Conservation (phyloP, 2,329 filamentous ascomycete species). For the Endothia cerciana region DNA sequence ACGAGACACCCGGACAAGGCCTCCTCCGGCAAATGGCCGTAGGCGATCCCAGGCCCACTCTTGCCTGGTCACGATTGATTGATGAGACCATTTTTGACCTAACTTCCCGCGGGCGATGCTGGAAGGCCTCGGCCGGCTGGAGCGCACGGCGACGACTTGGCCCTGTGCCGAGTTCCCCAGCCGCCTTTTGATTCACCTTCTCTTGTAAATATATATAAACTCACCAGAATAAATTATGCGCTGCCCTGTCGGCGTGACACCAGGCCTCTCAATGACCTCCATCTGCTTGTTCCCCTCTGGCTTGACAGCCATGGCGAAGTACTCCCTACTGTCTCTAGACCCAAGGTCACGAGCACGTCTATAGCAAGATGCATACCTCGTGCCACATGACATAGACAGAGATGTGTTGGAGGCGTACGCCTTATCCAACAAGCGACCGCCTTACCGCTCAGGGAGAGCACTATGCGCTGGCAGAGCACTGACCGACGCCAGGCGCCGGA, state of each 20-base stretch:
- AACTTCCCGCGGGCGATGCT: neutral
- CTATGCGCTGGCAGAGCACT: no score
- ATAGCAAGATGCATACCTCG: no score
- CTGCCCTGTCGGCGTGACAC: neutral
- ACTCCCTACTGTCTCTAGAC: no score
- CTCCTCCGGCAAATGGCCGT: neutral
- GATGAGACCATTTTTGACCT: neutral
- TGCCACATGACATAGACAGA: no score
- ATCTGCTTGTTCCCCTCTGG: neutral
- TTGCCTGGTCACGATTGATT: neutral
- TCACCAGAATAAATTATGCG: neutral
- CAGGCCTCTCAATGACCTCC: neutral
- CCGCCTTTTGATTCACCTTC: neutral
- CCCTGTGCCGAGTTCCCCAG: neutral
- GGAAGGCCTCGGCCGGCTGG: neutral
- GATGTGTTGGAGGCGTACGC: no score
- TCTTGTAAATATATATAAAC: conserved; percentile 5
- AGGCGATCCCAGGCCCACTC: neutral
- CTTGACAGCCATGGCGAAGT: neutral
- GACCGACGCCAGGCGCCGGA: no score
- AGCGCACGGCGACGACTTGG: neutral
- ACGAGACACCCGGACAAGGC: neutral
- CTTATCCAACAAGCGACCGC: no score
- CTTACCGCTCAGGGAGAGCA: no score
- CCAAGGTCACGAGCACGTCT: no score